Percentiles rank a stretch among this genome's conserved stretches.
Evolutionary conservation across 495 filamentous ascomycete genomes (phyloP).

Genomic region (Daldinia bambusicola): DNA sequence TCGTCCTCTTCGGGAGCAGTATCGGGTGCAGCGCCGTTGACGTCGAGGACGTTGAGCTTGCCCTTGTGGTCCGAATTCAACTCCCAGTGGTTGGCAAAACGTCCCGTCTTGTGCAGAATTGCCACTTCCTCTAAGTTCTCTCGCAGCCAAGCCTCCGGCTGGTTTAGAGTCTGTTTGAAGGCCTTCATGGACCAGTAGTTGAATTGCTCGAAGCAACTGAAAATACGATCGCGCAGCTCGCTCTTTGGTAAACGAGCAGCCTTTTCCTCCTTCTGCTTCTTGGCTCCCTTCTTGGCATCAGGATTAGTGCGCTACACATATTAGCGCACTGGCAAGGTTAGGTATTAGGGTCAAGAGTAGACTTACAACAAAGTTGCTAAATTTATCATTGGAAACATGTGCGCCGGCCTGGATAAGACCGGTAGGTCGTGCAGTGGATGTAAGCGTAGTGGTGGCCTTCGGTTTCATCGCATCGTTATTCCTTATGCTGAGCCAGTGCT

Average conservation of each 20-base stretch:
- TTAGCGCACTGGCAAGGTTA: conserved; percentile 40
- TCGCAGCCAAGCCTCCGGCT: conserved; percentile 93
- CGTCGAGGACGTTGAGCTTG: conserved; percentile 58
- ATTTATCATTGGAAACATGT: conserved; percentile 57
- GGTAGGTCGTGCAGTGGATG: conserved; percentile 54
- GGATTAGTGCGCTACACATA: conserved; percentile 47
- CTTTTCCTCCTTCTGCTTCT: conserved; percentile 76
- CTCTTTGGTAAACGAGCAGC: conserved; percentile 85
- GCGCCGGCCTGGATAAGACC: conserved; percentile 62
- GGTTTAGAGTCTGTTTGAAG: conserved; percentile 74
- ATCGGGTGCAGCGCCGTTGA: conserved; percentile 61
- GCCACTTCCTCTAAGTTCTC: conserved; percentile 85
- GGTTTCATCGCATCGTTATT: conserved; percentile 72
- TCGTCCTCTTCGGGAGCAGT: conserved; percentile 68
- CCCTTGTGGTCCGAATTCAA: conserved; percentile 77
- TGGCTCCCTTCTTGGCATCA: conserved; percentile 58
- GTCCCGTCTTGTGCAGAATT: conserved; percentile 78
- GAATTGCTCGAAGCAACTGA: conserved; percentile 81
- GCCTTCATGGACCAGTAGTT: conserved; percentile 90
- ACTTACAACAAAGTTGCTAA: conserved; percentile 69
- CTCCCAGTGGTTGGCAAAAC: conserved; percentile 84
- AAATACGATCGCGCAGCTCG: conserved; percentile 85
- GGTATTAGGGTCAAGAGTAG: conserved; percentile 1
- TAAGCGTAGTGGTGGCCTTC: conserved; percentile 63
- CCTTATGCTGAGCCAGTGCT: conserved; percentile 67